phyloP scores from a whole-genome alignment of 2,329 filamentous ascomycete genomes.

The Orbilia quercus region DNA sequence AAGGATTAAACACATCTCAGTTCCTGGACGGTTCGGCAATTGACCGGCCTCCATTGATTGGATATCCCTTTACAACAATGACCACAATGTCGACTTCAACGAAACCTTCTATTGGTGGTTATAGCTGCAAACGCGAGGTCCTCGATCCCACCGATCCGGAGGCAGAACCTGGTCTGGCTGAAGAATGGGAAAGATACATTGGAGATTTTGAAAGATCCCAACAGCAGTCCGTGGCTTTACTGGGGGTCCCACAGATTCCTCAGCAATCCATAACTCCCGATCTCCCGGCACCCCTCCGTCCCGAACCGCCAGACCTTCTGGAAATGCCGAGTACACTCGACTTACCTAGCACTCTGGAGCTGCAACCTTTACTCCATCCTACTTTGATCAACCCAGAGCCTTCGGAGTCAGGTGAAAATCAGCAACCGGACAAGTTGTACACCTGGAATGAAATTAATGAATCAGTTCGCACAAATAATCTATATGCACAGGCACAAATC shows the following conservation, averaged over 20 bases:
- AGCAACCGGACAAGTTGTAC: neutral
- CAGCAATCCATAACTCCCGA: slow-evolving; percentile 10
- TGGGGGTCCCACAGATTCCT: neutral
- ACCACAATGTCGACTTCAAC: neutral
- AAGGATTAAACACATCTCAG: neutral
- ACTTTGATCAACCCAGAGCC: neutral
- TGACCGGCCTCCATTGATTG: neutral
- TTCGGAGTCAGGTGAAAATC: neutral
- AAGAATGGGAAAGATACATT: slow-evolving; percentile 22
- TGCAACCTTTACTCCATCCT: neutral
- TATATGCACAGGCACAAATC: slow-evolving; percentile 22
- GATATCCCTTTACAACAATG: too few relatives aligned
- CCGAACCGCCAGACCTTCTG: neutral
- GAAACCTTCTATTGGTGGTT: neutral
- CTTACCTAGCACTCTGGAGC: neutral
- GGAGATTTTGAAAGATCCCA: slow-evolving; percentile 4
- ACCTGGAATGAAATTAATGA: slow-evolving; percentile 21
- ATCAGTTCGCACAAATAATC: slow-evolving; percentile 17
- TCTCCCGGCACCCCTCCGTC: slow-evolving; percentile 6
- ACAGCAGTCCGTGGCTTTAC: neutral
- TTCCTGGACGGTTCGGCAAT: neutral
- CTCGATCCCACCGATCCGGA: slow-evolving; percentile 37
- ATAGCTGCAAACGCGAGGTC: slow-evolving; percentile 33
- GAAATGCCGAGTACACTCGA: neutral
- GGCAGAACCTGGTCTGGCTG: slow-evolving; percentile 35